phyloP scores from a whole-genome alignment of 1,284 basidiomycete genomes.

The Kwoniella shivajii region DNA sequence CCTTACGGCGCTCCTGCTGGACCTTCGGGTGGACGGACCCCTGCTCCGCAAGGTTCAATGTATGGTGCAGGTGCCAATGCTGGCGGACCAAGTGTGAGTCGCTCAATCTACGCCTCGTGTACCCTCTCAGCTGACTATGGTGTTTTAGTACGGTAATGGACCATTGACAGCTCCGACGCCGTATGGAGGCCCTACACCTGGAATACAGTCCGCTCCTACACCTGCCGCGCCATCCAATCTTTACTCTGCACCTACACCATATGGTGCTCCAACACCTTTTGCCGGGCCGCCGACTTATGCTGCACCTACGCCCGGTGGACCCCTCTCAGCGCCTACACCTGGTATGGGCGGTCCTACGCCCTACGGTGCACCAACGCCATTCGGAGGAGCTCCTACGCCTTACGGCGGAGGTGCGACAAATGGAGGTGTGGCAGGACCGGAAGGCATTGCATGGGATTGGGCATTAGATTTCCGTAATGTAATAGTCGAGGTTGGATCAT shows the following conservation, averaged over 20 bases:
- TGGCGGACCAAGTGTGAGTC: conserved; percentile 42
- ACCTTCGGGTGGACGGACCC: conserved; percentile 39
- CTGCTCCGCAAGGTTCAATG: conserved; percentile 36
- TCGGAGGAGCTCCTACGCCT: conserved; percentile 32
- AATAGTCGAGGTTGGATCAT: conserved; percentile 45
- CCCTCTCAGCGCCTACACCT: conserved; percentile 55
- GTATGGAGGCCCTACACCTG: conserved; percentile 45
- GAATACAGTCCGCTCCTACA: conserved; percentile 41
- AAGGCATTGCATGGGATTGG: conserved; percentile 46
- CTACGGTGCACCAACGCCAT: conserved; percentile 56
- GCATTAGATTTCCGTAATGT: conserved; percentile 52
- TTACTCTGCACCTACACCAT: conserved; percentile 57
- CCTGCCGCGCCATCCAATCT: conserved; percentile 42
- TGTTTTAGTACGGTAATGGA: conserved; percentile 64
- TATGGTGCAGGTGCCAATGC: conserved; percentile 22
- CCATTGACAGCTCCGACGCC: conserved; percentile 61
- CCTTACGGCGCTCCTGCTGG: conserved; percentile 53
- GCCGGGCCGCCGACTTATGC: conserved; percentile 54
- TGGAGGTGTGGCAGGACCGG: conserved; percentile 4
- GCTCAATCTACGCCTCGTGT: background rate
- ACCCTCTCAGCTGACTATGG: conserved; percentile 6
- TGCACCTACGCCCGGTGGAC: conserved; percentile 58
- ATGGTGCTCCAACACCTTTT: conserved; percentile 57
- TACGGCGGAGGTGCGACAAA: conserved; percentile 17
- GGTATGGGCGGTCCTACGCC: conserved; percentile 56